Evolutionary conservation across 1,139 yeast species (phyloP).

Genomic region (Geotrichum restrictum): DNA sequence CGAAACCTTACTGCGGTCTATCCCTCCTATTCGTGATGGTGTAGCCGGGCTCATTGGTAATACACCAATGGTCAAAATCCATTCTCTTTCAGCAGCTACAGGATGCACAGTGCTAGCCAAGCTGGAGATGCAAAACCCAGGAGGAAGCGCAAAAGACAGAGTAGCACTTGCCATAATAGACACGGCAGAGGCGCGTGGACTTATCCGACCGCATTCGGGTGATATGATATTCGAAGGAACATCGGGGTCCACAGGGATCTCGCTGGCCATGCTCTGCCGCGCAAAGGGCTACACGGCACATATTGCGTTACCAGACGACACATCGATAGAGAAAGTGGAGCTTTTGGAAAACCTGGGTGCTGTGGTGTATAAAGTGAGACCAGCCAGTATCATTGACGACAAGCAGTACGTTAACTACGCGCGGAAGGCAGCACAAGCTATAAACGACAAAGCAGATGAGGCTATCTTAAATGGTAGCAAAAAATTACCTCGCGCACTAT

Average conservation of each 20-base stretch:
- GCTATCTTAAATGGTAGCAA: not conserved
- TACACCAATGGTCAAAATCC: constrained; percentile 78
- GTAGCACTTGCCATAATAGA: constrained; percentile 83
- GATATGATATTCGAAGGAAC: constrained; percentile 90
- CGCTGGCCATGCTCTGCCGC: constrained; percentile 81
- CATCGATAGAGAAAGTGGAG: constrained; percentile 75
- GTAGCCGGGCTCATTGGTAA: constrained; percentile 74
- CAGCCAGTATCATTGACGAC: constrained; percentile 93
- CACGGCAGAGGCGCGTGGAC: constrained; percentile 59
- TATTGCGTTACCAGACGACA: constrained; percentile 93
- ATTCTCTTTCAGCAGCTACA: constrained; percentile 67
- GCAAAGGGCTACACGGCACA: constrained; percentile 87
- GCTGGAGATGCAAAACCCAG: constrained; percentile 82
- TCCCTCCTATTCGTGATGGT: constrained; percentile 34
- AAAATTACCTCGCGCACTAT: constrained; percentile 50
- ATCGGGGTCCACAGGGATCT: constrained; percentile 92
- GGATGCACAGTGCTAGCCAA: constrained; percentile 86
- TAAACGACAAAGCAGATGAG: constrained; percentile 43
- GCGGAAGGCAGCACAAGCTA: constrained; percentile 54
- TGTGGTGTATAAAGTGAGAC: constrained; percentile 78
- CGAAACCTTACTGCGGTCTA: not conserved
- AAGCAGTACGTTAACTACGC: constrained; percentile 91
- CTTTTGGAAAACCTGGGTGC: constrained; percentile 77
- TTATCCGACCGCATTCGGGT: constrained; percentile 51
- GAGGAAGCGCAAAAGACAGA: constrained; percentile 93